phyloP scores from a whole-genome alignment of 2,329 filamentous ascomycete species.

The Cladobotryum mycophilum region DNA sequence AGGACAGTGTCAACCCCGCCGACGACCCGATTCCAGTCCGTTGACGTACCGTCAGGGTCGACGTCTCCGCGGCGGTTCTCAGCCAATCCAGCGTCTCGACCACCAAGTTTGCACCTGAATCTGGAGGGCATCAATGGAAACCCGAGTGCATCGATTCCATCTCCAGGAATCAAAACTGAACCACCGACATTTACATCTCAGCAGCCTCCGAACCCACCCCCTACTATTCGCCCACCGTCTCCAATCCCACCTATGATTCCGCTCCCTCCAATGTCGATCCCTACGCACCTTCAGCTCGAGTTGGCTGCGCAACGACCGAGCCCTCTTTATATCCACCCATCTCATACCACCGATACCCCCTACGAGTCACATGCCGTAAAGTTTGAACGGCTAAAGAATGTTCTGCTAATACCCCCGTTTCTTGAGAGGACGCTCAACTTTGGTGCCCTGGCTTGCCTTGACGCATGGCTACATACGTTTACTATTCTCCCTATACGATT shows the following conservation, averaged over 20 bases:
- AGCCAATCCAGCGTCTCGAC: constrained; percentile 39
- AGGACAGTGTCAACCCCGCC: constrained; percentile 49
- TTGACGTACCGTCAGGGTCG: constrained; percentile 18
- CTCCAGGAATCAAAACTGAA: constrained; percentile 20
- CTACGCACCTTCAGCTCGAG: constrained; percentile 59
- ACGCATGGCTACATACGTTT: constrained; percentile 94
- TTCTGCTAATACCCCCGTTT: constrained; percentile 72
- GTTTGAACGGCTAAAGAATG: constrained; percentile 85
- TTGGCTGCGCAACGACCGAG: constrained; percentile 56
- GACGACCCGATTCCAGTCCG: constrained; percentile 34
- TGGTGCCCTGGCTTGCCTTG: constrained; percentile 82
- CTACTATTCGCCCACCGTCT: constrained; percentile 33
- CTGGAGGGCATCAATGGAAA: constrained; percentile 19
- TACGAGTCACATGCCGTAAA: constrained; percentile 93
- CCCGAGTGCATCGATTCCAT: constrained; percentile 8
- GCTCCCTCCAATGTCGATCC: constrained; percentile 60
- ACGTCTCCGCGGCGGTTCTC: constrained; percentile 43
- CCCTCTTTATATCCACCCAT: constrained; percentile 59
- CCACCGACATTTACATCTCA: constrained; percentile 18
- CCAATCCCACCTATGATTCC: constrained; percentile 52
- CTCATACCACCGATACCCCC: constrained; percentile 52
- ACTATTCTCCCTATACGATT: constrained; percentile 92
- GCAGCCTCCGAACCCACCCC: constrained; percentile 15
- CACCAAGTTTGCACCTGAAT: constrained; percentile 40
- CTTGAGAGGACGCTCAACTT: constrained; percentile 83